A percentile compares a stretch with the other conserved stretches of the same genome.
Evolutionary conservation across 2,329 filamentous ascomycete genomes (phyloP).

Genomic region (Gaeumannomyces sp.): DNA sequence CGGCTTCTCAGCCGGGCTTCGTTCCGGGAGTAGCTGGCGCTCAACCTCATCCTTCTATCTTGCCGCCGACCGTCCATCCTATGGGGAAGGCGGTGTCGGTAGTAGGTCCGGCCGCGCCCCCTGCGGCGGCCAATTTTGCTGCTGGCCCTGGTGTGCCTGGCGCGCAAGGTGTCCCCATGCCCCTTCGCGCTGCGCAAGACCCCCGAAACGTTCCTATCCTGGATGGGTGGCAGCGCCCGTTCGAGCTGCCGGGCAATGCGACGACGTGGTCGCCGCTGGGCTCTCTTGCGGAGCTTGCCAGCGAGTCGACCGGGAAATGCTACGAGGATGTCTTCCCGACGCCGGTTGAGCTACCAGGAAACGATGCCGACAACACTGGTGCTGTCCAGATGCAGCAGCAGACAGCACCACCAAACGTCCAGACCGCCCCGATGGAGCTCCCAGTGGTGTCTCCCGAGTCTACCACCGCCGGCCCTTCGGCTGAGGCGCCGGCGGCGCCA

Average conservation of each 20-base stretch:
- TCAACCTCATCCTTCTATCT: background rate
- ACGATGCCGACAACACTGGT: slow-evolving; percentile 22
- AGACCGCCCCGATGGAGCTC: slow-evolving; percentile 30
- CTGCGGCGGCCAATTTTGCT: background rate
- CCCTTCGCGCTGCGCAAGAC: background rate
- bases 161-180: background rate
- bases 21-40: background rate
- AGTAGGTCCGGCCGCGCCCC: no score
- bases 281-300: slow-evolving; percentile 41
- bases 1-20: background rate
- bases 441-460: slow-evolving; percentile 20
- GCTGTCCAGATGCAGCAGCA: slow-evolving; percentile 20
- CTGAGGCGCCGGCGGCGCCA: background rate
- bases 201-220: slow-evolving; percentile 24
- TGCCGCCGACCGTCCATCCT: background rate
- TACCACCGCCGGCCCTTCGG: slow-evolving; percentile 13
- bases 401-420: slow-evolving; percentile 9
- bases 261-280: slow-evolving; percentile 35
- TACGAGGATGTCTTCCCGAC: slow-evolving; percentile 36
- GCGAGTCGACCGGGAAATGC: slow-evolving; percentile 34
- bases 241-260: slow-evolving; percentile 24
- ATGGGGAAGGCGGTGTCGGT: no score
- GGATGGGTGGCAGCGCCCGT: slow-evolving; percentile 27
- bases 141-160: background rate
- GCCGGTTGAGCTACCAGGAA: slow-evolving; percentile 39